Base-by-base conservation (phyloP, 345 rosid species). In the Arabidopsis arenosa region DNA sequence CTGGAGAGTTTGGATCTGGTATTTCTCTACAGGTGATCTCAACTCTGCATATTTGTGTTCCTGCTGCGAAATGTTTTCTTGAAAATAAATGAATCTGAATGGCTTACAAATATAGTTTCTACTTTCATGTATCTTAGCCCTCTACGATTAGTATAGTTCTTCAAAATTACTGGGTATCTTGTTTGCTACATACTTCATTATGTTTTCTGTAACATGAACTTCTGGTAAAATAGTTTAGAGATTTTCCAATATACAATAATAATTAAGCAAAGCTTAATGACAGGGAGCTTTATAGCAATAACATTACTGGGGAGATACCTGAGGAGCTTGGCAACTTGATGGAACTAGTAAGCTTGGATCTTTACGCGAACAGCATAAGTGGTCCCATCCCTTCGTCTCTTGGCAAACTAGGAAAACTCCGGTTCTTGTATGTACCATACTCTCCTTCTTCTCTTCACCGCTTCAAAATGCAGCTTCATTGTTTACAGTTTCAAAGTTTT, bases 261-360 rank as follows among this genome's bases (percentile, higher is more conserved):
- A 28, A 49, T 35, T 21, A n/a, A 63, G 66, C 18, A 28, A 76
- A 44, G 68, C 47, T 30, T 66, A 59, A 47, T 84, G 72, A 72
- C 97, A 91, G 93, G 90, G 93, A 89, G 72, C 93, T 91, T 66
- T 85, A 85, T 45, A 86, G 89, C 79, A 91, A 89, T 80, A 82
- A 84, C 79, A 80, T 91, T 45, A 83, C 80, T 71, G 94, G 94
- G 56, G 61, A 0, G 49, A 80, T 91, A 73, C 94, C 94, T 7
- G 90, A 86, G 13, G 92, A 91, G 82, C 87, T 91, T 73, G 97
- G 97, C 23, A 83, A 69, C 66, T 81, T 91, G 88, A 78, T 79
- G 54, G 82, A 75, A 69, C 74, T 91, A 82, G 94, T 91, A 81
- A 89, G 94, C 91, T 87, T 91, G 88, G 97, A 91, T 85, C 91